Evolutionary conservation across 169 alveolate species (phyloP), one percentile per base, ranked within the genome.

Genomic region (Plasmodium coatneyi): DNA sequence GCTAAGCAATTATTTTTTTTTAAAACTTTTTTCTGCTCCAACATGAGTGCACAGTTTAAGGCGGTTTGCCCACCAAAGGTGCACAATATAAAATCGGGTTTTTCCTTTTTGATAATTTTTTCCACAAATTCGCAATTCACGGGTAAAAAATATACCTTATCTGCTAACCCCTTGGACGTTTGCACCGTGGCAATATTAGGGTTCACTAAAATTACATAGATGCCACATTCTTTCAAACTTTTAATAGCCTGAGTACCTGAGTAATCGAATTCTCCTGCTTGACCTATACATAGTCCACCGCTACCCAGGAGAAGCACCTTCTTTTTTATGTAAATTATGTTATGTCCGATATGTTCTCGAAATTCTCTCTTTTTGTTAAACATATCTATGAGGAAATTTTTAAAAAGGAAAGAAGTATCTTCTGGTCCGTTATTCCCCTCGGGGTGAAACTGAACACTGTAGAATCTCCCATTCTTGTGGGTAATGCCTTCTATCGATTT

Each of bases 31-130:
- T 92, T 80, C 76, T 96, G 96, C 80, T 96, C 95, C 76, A 97
- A 92, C 92, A 95, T 95, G 84, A 96, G 95, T 9, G 98, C 99
- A 66, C 98, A 96, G 95, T 97, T 97, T 84, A 97, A 82, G n/a
- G 98, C 99, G 19, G 99, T 97, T 92, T 97, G 98, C 3, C 99
- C 99, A 12, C 99, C 99, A 72, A 97, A 97, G 25, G 98, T 95
- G 87, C 98, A 97, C 89, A 97, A 93, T 56, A 97, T 95, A 70
- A 98, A 98, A 60, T 97, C 98, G 3, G 99, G 99, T 56, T 95
- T 87, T 95, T 97, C 99, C 80, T 95, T 93, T 80, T 93, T 96
- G 28, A 97, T 96, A 71, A 97, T 96, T 56, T 96, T 82, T 46
- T 94, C 92, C 22, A 97, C 99, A 84, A 96, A 97, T 83, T 97